A percentile compares a stretch with the other conserved stretches of the same genome.
Conservation (phyloP, 2,329 filamentous ascomycete species). For the Penicillium psychrosexuale region DNA sequence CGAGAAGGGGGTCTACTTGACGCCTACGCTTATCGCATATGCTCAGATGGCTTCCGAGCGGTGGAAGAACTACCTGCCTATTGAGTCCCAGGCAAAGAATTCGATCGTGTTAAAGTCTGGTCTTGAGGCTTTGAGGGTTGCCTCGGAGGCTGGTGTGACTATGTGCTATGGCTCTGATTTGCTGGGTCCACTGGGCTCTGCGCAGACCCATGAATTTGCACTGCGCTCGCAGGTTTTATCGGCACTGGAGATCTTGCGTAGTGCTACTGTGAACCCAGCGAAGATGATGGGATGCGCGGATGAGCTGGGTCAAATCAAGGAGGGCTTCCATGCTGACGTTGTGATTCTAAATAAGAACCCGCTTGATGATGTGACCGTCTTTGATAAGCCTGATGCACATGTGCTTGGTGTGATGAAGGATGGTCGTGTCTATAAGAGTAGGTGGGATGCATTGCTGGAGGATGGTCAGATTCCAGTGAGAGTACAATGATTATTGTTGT, state of each 20-base stretch:
- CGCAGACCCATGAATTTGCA: constrained; percentile 50
- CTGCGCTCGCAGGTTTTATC: constrained; percentile 45
- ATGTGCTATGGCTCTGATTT: constrained; percentile 57
- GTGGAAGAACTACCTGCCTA: constrained; percentile 22
- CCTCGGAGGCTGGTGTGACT: constrained; percentile 51
- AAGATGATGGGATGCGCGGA: constrained; percentile 48
- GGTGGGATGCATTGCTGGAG: constrained; percentile 21
- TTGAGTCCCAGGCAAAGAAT: constrained; percentile 49
- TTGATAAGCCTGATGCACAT: constrained; percentile 49
- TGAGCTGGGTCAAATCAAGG: constrained; percentile 50
- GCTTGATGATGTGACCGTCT: constrained; percentile 51
- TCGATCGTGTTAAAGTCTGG: constrained; percentile 48
- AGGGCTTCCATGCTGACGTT: constrained; percentile 52
- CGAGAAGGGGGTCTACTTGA: constrained; percentile 48
- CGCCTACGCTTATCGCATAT: constrained; percentile 54
- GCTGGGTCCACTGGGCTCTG: constrained; percentile 47
- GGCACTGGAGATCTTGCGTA: constrained; percentile 45
- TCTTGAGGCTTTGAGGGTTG: constrained; percentile 47
- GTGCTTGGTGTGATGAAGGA: constrained; percentile 56
- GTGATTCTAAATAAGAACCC: constrained; percentile 53
- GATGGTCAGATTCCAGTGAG: constrained; percentile 21
- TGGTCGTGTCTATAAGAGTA: constrained; percentile 46
- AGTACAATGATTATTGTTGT: constrained; percentile 10
- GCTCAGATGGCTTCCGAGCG: constrained; percentile 48
- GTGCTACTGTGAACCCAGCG: constrained; percentile 54